Evolutionary conservation across 2,329 filamentous ascomycete species (phyloP), one percentile per base, ranked within the genome.

Genomic region (Fusarium buharicum): DNA sequence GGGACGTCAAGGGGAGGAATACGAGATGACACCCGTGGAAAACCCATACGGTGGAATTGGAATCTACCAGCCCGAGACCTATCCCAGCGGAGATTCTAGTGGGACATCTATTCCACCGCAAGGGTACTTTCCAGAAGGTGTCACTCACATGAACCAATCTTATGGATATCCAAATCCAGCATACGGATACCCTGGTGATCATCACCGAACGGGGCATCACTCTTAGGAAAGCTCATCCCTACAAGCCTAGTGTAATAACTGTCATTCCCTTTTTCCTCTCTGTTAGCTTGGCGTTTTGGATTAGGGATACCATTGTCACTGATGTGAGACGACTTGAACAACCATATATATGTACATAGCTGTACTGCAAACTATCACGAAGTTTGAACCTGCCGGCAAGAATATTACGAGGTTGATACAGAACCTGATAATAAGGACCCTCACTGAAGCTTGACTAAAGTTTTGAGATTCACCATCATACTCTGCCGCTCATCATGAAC

Each of bases 1-100:
- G 44, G 55, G 43, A 3, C 59, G 55, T 2, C 69, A 68, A 11
- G 80, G 69, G 9, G 81, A 83, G 56, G 74, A 75, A 4, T 85
- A 82, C 49, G 83, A 86, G 73, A 72, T 85, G 69, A 75, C 79
- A 27, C 75, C 80, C 50, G 81, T 82, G 1, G 74, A 80, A 28
- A 72, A 70, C 39, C 73, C 72, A 10, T 75, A 71, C 4, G 73
- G 71, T 1, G 22, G 62, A 17, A 27, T 51, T 40, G 55, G 59
- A 6, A 53, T 59, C 12, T 59, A 63, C 18, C 55, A 62, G 8
- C 28, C 47, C 9, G 36, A 45, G 3, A 31, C 20, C 7, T 30
- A 54, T 8, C 31, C 51, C 12, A n/a, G 38, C 13, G 46, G 46
- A n/a, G 59, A 53, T 20, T 48, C 55, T 2, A 60, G 39, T 14